Percentiles rank a stretch among this genome's conserved stretches.
Conservation (phyloP, 768 basidiomycete genomes). For the Lactarius tabidus region DNA sequence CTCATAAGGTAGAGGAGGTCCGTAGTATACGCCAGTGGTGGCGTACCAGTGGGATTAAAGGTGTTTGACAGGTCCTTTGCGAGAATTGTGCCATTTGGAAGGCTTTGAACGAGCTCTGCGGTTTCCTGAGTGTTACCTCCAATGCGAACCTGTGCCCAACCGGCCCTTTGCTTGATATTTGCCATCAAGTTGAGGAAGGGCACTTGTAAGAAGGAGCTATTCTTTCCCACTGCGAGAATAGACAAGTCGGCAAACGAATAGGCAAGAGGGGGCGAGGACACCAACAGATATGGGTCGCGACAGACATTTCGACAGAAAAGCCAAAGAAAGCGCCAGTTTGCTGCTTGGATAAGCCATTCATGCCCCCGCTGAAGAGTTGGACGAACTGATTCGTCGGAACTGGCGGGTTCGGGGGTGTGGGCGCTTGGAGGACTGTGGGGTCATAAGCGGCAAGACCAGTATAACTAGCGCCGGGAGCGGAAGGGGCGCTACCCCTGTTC, state of each 20-base stretch:
- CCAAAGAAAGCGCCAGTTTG: constrained; percentile 61
- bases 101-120: constrained; percentile 45
- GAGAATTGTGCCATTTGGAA: constrained; percentile 46
- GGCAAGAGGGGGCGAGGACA: constrained; percentile 22
- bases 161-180: constrained; percentile 62
- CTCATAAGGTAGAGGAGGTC: constrained; percentile 65
- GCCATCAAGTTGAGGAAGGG: constrained; percentile 78
- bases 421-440: constrained; percentile 45
- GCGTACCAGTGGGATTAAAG: constrained; percentile 58
- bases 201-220: constrained; percentile 51
- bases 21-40: constrained; percentile 56
- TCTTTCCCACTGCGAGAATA: constrained; percentile 45
- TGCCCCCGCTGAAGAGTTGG: constrained; percentile 34
- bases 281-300: constrained; percentile 61
- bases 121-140: constrained; percentile 82
- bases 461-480: constrained; percentile 40
- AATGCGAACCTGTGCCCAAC: constrained; percentile 59
- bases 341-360: constrained; percentile 38
- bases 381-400: constrained; percentile 44
- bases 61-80: constrained; percentile 42
- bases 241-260: not conserved
- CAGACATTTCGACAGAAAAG: constrained; percentile 74
- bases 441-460: constrained; percentile 52
- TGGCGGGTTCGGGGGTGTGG: constrained; percentile 44
- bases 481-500: constrained; percentile 2